Base-by-base conservation (phyloP, 2,329 filamentous ascomycete species). In the Sclerotinia subarctica region DNA sequence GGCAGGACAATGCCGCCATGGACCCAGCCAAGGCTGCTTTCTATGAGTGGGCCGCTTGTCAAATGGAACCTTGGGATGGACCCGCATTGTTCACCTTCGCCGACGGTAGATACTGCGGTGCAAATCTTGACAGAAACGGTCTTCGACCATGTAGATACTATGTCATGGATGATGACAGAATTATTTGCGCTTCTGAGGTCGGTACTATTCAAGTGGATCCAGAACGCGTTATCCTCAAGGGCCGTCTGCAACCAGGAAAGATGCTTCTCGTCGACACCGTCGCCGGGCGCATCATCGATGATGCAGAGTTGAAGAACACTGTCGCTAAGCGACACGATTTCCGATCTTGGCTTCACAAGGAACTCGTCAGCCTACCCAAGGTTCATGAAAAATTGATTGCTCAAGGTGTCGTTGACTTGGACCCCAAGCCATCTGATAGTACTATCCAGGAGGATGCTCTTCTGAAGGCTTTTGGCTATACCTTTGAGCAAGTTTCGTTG, bases 61-160 rank as follows among this genome's bases (percentile, higher is more conserved):
- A 96, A 84, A 98, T 98, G 94, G 94, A 98, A 83, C 94, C 94
- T 21, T 98, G 94, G 94, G 94, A 98, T 80, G 94, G 94, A 24
- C 94, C 94, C 46, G 94, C 94, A 67, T 87, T 98, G 44, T 98
- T 98, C 84, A 97, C 94, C 8, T 98, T 98, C 80, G 93, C 94
- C 38, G 94, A 98, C 79, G 94, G 94, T 70, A 90, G 94, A 71
- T 98, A 95, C 84, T 98, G 94, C 77, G 94, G 94, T 85, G 94
- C 94, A 73, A 98, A 97, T 79, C 85, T 98, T 32, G 94, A 98
- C 82, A 89, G 94, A 80, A 98, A 98, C 77, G 94, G 94, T 81
- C 86, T 98, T 65, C 89, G 94, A 74, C 94, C 94, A 76, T 98
- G 94, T 84, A 90, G 94, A 81, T 98, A 94, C 86, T 98, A 98